Conservation (phyloP, 202 grass and related monocot genomes). For the Musa balbisiana region DNA sequence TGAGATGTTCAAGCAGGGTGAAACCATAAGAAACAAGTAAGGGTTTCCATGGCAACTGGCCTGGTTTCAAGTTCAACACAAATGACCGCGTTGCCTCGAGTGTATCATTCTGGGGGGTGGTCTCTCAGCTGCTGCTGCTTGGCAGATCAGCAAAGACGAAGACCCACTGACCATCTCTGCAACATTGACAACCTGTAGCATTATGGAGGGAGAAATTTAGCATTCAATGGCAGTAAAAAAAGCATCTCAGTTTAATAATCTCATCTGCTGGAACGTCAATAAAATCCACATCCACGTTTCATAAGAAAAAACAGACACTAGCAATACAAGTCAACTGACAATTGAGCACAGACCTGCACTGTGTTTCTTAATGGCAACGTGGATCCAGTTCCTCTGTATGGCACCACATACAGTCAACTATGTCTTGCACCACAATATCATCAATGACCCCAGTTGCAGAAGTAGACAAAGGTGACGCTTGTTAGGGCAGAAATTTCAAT, state of each 20-base stretch:
- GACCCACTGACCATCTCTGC: background rate
- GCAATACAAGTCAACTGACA: background rate
- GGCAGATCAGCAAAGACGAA: background rate
- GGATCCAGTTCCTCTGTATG: background rate
- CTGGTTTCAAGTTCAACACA: background rate
- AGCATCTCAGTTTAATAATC: background rate
- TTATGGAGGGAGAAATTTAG: background rate
- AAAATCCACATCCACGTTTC: background rate
- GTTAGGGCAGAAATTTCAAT: background rate
- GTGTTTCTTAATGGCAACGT: background rate
- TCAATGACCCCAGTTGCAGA: background rate
- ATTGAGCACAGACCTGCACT: background rate
- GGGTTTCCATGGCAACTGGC: background rate
- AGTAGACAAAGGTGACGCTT: background rate
- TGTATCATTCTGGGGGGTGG: background rate
- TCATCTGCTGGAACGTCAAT: too few species aligned
- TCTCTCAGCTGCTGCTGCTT: background rate
- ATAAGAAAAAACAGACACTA: background rate
- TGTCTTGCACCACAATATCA: background rate
- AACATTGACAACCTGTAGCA: background rate
- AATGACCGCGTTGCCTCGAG: background rate
- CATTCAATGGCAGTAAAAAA: background rate
- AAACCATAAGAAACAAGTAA: background rate
- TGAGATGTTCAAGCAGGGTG: background rate
- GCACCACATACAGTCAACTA: background rate